These are phyloP conservation scores for Funneliformis mosseae DNA, from an alignment of 192 early-diverging fungal species.

Conservation along the genomic window DNA sequence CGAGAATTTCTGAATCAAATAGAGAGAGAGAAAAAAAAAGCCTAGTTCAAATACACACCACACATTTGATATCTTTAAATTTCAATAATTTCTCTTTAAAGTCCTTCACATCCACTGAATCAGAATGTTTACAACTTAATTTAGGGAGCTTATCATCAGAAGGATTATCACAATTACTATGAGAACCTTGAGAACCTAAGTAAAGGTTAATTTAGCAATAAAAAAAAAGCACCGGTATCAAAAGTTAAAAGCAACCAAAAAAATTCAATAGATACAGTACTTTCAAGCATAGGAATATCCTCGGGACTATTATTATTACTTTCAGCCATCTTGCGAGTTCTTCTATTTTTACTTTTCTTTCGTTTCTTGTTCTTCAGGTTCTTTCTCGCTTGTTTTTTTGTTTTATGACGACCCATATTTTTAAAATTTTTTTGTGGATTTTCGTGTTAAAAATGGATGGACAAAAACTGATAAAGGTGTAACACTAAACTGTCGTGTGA, in stretches of 20 bases:
- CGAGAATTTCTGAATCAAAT: no score
- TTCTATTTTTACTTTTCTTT: not conserved
- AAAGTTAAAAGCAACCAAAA: no score
- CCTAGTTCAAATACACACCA: not conserved
- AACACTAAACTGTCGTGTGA: not conserved
- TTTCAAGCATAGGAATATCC: not conserved
- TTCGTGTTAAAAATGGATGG: no score
- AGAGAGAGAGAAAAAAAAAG: not conserved
- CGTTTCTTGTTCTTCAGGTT: not conserved
- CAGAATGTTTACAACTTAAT: not conserved
- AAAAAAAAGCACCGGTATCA: not conserved
- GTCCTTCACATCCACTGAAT: not conserved
- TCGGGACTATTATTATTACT: no score
- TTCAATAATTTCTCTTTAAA: not conserved
- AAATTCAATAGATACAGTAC: not conserved
- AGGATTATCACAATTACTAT: not conserved
- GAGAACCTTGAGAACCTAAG: not conserved
- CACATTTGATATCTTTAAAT: not conserved
- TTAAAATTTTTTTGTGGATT: not conserved
- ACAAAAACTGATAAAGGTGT: not conserved
- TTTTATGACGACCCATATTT: not conserved
- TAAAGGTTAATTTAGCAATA: not conserved
- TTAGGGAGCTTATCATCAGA: not conserved
- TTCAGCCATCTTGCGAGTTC: not conserved
- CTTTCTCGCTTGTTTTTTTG: not conserved